These are phyloP conservation scores for Coemansia sp. DNA, from an alignment of 192 early-diverging fungal species.

Conservation along the genomic window DNA sequence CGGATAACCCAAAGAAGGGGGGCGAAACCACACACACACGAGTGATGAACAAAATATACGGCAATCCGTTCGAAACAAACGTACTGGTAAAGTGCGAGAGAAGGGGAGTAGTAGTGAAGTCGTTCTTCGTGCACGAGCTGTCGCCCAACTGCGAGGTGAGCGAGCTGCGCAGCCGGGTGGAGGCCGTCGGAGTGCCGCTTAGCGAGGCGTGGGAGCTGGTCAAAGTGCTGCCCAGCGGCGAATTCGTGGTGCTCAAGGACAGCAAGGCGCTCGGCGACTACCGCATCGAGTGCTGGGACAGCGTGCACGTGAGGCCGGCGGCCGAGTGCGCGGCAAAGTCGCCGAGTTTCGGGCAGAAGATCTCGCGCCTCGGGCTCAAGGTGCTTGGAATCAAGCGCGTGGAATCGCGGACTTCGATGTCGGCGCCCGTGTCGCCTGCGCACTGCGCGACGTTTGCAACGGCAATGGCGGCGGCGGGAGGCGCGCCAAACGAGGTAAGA, in stretches of 20 bases:
- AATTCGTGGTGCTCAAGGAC: slow-evolving; percentile 5
- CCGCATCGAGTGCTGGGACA: slow-evolving; percentile 30
- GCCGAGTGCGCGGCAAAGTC: neutral
- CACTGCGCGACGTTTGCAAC: too few relatives aligned
- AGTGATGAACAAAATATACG: slow-evolving; percentile 18
- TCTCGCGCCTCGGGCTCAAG: neutral
- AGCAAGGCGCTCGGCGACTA: slow-evolving; percentile 20
- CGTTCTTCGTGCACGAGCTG: slow-evolving; percentile 40
- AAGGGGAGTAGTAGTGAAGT: slow-evolving; percentile 4
- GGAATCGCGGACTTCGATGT: neutral
- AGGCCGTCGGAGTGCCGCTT: slow-evolving; percentile 2
- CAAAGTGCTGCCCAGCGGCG: slow-evolving; percentile 1
- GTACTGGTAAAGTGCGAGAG: slow-evolving; percentile 18
- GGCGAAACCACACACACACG: neutral
- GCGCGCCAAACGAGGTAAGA: neutral
- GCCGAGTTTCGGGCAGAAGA: neutral
- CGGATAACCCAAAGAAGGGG: too few relatives aligned
- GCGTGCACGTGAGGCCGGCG: slow-evolving; percentile 12
- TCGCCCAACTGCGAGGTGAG: slow-evolving; percentile 25
- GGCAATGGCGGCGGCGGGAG: neutral
- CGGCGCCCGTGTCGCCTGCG: neutral
- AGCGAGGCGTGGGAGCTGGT: slow-evolving; percentile 15
- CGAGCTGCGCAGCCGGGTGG: slow-evolving; percentile 15
- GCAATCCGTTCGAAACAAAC: slow-evolving; percentile 35
- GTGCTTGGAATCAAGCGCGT: neutral